A percentile compares a stretch with the other conserved stretches of the same genome.
Conservation (phyloP, 495 filamentous ascomycete species). For the Neurospora sp. region DNA sequence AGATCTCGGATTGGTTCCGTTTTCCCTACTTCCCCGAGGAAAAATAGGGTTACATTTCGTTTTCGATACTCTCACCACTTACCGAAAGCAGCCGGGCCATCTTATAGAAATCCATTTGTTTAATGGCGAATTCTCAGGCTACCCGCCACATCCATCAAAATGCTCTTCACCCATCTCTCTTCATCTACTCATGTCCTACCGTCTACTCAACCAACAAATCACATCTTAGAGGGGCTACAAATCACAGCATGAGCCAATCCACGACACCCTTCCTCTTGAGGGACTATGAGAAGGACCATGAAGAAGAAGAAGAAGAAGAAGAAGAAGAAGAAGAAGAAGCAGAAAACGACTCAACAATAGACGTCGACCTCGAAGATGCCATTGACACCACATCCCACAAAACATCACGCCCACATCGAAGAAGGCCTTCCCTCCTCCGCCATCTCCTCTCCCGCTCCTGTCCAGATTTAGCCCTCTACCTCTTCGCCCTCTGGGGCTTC, state of each 20-base stretch:
- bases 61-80: neutral
- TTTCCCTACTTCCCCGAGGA: neutral
- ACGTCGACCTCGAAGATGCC: neutral
- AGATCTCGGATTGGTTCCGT: neutral
- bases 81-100: neutral
- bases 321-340: neutral
- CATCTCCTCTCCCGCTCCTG: neutral
- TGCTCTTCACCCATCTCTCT: neutral
- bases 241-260: neutral
- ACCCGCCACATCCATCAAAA: neutral
- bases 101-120: neutral
- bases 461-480: neutral
- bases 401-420: neutral
- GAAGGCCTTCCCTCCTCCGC: neutral
- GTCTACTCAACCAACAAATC: neutral
- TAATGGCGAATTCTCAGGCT: neutral
- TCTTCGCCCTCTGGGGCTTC: slow-evolving; percentile 5
- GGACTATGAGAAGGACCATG: neutral
- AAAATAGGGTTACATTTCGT: neutral
- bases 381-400: neutral
- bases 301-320: neutral
- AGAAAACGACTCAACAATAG: neutral
- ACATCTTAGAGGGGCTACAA: neutral
- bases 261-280: neutral
- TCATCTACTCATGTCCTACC: neutral